Evolutionary conservation across 2,329 filamentous ascomycete genomes (phyloP), one percentile per base, ranked within the genome.

Genomic region (Colletotrichum magnum): DNA sequence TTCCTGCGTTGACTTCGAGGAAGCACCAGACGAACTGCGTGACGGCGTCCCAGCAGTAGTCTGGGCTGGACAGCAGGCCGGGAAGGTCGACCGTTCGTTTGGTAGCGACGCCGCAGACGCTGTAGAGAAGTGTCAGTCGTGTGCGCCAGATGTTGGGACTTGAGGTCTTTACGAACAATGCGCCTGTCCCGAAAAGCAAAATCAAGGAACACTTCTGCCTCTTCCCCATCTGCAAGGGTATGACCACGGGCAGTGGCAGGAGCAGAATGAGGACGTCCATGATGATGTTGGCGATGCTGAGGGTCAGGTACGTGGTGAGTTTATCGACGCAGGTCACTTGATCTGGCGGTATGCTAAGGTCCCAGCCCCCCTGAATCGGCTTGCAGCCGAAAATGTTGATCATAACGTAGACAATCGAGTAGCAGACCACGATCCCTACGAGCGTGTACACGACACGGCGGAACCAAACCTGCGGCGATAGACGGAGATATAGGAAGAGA

Each of bases 391-490:
- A 61, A 7, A 61, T 54, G 50, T 50, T 61, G 39, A 61, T 36
- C 39, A 61, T n/a, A 16, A 61, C 39, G 16, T 61, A 56, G 18
- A 79, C 71, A 53, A 81, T 71, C n/a, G 74, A 72, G 64, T 77
- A 77, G 43, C 77, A 48, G 41, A 73, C 61, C 62, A 80, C 81
- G 12, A 79, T 51, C 4, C 58, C 61, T n/a, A 77, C 76, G 58
- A 82, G 78, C 0, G 62, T 72, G 0, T 28, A 64, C 24, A 71
- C 64, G 28, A 72, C 64, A 16, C 72, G 72, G 74, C 51, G 3
- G 70, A 63, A 69, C 21, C 62, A 53, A 18, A 32, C 18, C 5
- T 47, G 48, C 9, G 63, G 50, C 7, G 28, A 68, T n/a, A 69
- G 32, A 5, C 65, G 60, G 28, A 65, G 51, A 36, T 64, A 58